Conservation (phyloP, 225 moss, liverwort and hornwort genomes). For the Antitrichia curtipendula region DNA sequence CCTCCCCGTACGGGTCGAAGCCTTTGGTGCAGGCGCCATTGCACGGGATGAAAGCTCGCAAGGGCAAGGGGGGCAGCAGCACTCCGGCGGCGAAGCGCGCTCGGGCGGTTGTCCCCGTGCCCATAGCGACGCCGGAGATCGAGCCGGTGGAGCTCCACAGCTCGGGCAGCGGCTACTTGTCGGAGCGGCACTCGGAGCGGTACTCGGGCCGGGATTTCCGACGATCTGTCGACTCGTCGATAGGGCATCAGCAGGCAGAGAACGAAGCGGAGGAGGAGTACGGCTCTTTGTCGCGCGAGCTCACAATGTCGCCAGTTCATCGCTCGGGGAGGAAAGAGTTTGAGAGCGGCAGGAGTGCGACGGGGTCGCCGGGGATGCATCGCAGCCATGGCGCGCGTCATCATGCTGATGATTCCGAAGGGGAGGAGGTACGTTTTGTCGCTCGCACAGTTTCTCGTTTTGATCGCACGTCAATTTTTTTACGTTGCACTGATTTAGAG, state of each 20-base stretch:
- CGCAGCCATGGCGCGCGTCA: neutral
- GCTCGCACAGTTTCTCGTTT: neutral
- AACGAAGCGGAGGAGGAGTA: neutral
- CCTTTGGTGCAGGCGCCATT: neutral
- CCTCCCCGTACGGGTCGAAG: neutral
- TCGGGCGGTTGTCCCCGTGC: neutral
- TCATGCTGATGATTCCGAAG: neutral
- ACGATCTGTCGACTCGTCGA: neutral
- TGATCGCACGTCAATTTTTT: neutral
- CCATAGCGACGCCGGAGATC: neutral
- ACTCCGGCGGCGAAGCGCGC: neutral
- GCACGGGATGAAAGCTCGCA: conserved; percentile 13
- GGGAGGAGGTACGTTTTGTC: neutral
- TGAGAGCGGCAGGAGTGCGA: neutral
- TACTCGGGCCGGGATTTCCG: neutral
- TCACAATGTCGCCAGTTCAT: conserved; percentile 13
- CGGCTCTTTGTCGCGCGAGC: neutral
- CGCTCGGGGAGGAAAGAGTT: neutral
- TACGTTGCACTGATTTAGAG: neutral
- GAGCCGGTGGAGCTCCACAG: neutral
- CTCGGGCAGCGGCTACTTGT: conserved; percentile 9
- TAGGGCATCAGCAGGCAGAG: neutral
- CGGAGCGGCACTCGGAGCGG: neutral
- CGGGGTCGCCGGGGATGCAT: neutral
- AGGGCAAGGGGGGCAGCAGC: neutral